Base-by-base conservation (phyloP, 1,139 yeast species). In the Zygoascus hellenicus region DNA sequence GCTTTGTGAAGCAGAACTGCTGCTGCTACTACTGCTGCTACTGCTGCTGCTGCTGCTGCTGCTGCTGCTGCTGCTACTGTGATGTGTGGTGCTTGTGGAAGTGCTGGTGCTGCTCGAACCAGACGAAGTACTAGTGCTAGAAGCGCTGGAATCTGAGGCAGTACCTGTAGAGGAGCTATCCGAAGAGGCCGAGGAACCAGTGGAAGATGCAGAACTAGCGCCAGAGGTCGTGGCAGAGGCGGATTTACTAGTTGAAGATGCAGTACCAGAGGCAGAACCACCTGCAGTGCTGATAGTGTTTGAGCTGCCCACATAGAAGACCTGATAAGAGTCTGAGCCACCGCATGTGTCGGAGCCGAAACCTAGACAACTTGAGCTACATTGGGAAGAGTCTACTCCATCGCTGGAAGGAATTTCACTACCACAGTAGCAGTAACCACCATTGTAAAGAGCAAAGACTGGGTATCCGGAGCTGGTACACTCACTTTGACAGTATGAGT, bases 351-450 rank as follows among this genome's bases (percentile, higher is more conserved):
- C 77, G 0, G 38, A 2, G 11, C 71, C 73, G 57, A 68, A 83
- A 9, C 85, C 88, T 34, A 62, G 54, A 63, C 92, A 83, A 1
- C 56, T 47, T 1, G 58, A 58, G 52, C 64, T 57, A 66, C 92
- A 83, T 9, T 51, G 45, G 10, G 69, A 50, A n/a, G 58, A 45
- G 29, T 54, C 55, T 10, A 54, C 58, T 42, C 45, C 45, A 13
- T 61, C 59, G 15, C 66, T 53, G 13, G 67, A 48, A 1, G 95
- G 95, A 15, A 71, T 59, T 0, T 67, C 54, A 51, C 67, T 60
- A 51, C 90, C 85, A 65, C 96, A 87, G 59, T 71, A 78, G 66
- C 96, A 87, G 16, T 68, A 64, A 46, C 68, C 61, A 36, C 88
- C 90, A 37, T 73, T 60, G 14, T 68, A 65, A 40, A 83, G 57